A percentile compares a stretch with the other conserved stretches of the same genome.
phyloP scores from a whole-genome alignment of 139 green algal genomes.

The Chlamydomonas incerta region DNA sequence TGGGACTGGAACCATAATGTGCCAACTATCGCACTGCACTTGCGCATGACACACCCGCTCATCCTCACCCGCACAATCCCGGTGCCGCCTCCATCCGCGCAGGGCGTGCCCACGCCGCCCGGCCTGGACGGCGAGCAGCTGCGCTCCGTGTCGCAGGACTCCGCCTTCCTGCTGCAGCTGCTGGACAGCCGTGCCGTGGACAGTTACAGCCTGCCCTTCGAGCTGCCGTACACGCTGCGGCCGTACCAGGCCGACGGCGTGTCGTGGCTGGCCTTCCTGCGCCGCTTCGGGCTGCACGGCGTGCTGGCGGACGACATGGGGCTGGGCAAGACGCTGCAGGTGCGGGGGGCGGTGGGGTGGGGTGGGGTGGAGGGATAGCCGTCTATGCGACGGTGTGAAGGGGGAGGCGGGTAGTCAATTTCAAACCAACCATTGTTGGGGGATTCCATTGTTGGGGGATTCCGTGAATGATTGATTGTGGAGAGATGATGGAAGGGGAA shows the following conservation, averaged over 20 bases:
- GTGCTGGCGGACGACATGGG: slow-evolving; percentile 98
- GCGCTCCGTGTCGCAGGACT: slow-evolving; percentile 67
- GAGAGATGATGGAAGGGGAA: no score
- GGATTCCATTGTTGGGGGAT: no score
- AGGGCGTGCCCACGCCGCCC: slow-evolving; percentile 69
- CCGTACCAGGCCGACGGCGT: slow-evolving; percentile 96
- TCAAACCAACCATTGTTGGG: no score
- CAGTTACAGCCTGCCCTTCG: slow-evolving; percentile 25
- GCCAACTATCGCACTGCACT: no score
- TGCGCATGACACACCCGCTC: no score
- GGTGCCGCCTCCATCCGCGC: neutral
- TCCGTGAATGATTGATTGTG: no score
- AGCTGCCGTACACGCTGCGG: slow-evolving; percentile 73
- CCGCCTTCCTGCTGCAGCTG: slow-evolving; percentile 89
- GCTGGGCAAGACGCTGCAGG: slow-evolving; percentile 73
- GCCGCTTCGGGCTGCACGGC: slow-evolving; percentile 92
- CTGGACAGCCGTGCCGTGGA: slow-evolving; percentile 84
- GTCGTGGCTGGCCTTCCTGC: slow-evolving; percentile 98
- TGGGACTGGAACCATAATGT: no score
- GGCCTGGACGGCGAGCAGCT: slow-evolving; percentile 73
- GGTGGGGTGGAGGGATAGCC: no score
- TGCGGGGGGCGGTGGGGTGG: neutral
- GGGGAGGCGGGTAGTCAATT: no score
- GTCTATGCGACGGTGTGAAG: no score
- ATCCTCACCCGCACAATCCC: neutral